phyloP scores from a whole-genome alignment of 2,329 filamentous ascomycete genomes.

The Nemania sp. region DNA sequence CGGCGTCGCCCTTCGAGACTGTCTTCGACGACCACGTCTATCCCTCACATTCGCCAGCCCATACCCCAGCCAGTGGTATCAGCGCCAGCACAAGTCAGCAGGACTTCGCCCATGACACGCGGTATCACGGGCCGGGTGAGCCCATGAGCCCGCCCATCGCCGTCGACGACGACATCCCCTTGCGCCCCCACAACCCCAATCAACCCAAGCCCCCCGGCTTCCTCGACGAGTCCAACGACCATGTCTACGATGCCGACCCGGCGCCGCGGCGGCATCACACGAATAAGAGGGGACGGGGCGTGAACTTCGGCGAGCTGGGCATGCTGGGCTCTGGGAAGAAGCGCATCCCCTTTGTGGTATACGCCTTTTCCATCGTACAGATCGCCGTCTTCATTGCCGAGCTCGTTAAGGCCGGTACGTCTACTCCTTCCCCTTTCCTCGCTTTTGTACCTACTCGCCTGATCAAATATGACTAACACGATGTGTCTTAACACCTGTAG shows the following conservation, averaged over 20 bases:
- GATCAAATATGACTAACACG: slow-evolving; percentile 13
- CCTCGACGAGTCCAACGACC: slow-evolving; percentile 52
- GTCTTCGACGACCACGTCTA: slow-evolving; percentile 72
- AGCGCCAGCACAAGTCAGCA: slow-evolving; percentile 43
- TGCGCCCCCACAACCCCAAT: slow-evolving; percentile 51
- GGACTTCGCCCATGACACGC: slow-evolving; percentile 56
- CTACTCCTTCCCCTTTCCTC: not conserved
- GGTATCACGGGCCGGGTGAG: slow-evolving; percentile 56
- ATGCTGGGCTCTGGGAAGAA: slow-evolving; percentile 61
- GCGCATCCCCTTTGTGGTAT: slow-evolving; percentile 78
- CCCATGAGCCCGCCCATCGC: slow-evolving; percentile 46
- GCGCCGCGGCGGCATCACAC: slow-evolving; percentile 38
- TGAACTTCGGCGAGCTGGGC: slow-evolving; percentile 61
- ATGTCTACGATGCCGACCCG: slow-evolving; percentile 61
- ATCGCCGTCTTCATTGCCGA: slow-evolving; percentile 87
- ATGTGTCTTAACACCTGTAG: slow-evolving; percentile 46
- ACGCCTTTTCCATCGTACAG: slow-evolving; percentile 75
- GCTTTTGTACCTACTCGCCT: not conserved
- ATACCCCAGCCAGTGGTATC: slow-evolving; percentile 27
- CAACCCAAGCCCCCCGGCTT: slow-evolving; percentile 36
- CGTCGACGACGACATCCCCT: slow-evolving; percentile 61
- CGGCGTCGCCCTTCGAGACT: slow-evolving; percentile 63
- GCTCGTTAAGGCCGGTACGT: slow-evolving; percentile 80
- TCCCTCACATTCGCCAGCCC: slow-evolving; percentile 52
- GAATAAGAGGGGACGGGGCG: slow-evolving; percentile 44